A percentile compares a stretch with the other conserved stretches of the same genome.
Conservation (phyloP, 352 stramenopile genomes). For the Pythium rishiriense region DNA sequence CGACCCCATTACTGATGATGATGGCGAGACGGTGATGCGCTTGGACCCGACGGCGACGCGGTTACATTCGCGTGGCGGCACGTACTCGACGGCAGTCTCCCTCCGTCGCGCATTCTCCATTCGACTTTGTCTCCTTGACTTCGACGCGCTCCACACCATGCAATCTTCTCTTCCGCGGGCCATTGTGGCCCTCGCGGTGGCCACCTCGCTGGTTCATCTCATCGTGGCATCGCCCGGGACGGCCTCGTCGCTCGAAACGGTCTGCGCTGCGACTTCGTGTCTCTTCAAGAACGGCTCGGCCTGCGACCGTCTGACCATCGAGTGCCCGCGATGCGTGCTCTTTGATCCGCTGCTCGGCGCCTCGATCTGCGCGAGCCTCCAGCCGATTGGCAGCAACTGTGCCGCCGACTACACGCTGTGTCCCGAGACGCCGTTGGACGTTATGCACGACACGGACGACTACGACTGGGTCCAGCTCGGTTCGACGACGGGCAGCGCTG, state of each 20-base stretch:
- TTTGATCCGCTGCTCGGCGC: neutral
- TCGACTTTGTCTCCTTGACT: neutral
- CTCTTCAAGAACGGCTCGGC: conserved; percentile 10
- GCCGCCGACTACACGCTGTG: neutral
- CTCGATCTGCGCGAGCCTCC: neutral
- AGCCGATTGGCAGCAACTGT: neutral
- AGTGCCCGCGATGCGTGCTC: conserved; percentile 1
- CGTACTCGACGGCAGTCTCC: neutral
- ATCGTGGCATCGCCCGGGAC: neutral
- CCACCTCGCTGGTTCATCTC: neutral
- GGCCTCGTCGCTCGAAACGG: neutral
- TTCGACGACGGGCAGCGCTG: neutral
- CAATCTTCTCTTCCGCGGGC: neutral
- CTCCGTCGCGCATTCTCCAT: neutral
- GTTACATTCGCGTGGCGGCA: neutral
- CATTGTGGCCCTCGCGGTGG: neutral
- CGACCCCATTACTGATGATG: too few species aligned
- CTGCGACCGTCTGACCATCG: neutral
- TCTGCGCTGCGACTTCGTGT: neutral
- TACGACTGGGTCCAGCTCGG: conserved; percentile 5
- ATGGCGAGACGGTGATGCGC: neutral
- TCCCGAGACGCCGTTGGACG: neutral
- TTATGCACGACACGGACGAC: conserved; percentile 3
- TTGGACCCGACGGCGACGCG: neutral
- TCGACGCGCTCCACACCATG: neutral